Base-by-base conservation (phyloP, 495 filamentous ascomycete genomes). In the Tuber borchii region DNA sequence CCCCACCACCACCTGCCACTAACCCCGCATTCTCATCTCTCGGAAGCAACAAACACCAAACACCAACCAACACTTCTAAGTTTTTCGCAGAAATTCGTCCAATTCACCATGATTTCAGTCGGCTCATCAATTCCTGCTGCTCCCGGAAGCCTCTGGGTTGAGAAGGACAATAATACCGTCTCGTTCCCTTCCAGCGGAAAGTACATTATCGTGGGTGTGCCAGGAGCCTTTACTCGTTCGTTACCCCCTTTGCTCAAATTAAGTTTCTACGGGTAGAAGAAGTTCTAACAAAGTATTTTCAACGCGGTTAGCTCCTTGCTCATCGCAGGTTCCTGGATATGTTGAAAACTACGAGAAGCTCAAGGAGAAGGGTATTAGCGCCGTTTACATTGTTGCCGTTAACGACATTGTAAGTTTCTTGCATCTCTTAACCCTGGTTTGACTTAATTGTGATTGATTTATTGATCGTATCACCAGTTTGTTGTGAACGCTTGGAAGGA, bases 401-500 rank as follows among this genome's bases (percentile, higher is more conserved):
- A 83, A 83, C 73, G 81, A 83, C 61, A 80, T 83, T 31, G 79
- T 81, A 17, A 6, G 73, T 73, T 44, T 8, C 22, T 34, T 16
- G 16, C 20, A 20, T 43, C 4, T 14, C 22, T 39, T 6, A 31
- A 26, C 51, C 51, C 26, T 22, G 12, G 9, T 70, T 70, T 34
- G 26, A 44, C 46, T 7, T 40, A 26, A 48, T 37, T 39, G n/a
- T 43, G 26, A 31, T 22, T 12, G 14, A 45, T 71, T 79, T 3
- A 76, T 26, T 26, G 48, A 26, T 42, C 14, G 22, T 39, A 31
- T 22, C 12, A 46, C 1, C n/a, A 81, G 76, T 83, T 83, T 48
- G 81, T 83, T n/a, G 74, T 83, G 68, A 81, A 83, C 17, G 81
- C 81, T 19, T 83, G 81, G 81, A 83, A 81, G 20, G 71, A 83